Base-by-base conservation (phyloP, 371 early-diverging fungal species). In the Syncephalastrum sp. region DNA sequence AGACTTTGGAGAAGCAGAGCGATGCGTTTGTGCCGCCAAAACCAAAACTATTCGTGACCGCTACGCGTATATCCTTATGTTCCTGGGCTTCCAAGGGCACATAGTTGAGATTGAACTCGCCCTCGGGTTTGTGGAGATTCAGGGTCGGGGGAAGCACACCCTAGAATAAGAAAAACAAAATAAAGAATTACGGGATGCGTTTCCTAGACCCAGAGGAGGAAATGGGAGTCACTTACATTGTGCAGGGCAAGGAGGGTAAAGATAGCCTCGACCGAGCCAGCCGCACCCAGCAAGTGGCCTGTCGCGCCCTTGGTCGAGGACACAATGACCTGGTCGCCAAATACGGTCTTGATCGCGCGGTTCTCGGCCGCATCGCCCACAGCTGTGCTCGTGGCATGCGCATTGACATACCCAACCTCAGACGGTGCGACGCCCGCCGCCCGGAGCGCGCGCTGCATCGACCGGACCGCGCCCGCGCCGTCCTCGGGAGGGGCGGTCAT, bases 1-100 rank as follows among this genome's bases (percentile, higher is more conserved):
- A 17, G 48, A 77, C 65, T 56, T 82, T 85, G n/a, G 79, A 53
- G 68, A 91, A 91, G 57, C 88, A 81, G 16, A 96, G 74, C 0
- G 90, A 84, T 0, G 93, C 92, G 70, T 97, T 97, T 1, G 96
- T 96, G 42, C 97, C 98, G 50, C 98, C 98, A 83, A 97, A 97
- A 6, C 98, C 98, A 82, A 97, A 97, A 42, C 93, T 92, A 70
- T 97, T 97, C 27, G 91, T 89, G 42, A 97, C 60, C 0, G 90
- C 94, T 2, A 85, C 88, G 25, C 73, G 63, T n/a, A 95, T 64
- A 29, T 67, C 56, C 54, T 65, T 70, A 25, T 44, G 57, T 52
- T 84, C 80, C 67, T 91, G 89, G 7, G 89, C 74, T 24, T 63
- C 69, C 5, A 67, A 61, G 0, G 91, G 86, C 0, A 92, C 91